phyloP scores from a whole-genome alignment of 2,329 filamentous ascomycete species.

The Grosmannia penicillata region DNA sequence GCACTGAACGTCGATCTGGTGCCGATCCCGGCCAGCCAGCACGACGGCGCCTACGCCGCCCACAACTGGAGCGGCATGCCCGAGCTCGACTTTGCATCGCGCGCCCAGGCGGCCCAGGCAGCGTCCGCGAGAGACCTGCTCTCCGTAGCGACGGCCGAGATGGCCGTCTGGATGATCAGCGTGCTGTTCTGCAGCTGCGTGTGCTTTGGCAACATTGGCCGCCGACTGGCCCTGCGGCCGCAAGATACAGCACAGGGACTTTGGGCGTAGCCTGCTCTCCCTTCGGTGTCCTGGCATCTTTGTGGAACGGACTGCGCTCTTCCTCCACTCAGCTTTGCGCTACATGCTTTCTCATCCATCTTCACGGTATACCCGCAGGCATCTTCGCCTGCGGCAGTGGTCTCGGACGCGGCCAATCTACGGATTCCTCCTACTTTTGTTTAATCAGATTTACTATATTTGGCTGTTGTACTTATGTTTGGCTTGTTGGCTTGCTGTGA shows the following conservation, averaged over 20 bases:
- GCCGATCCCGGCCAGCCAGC: slow-evolving; percentile 42
- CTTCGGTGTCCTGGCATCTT: no score
- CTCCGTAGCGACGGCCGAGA: slow-evolving; percentile 40
- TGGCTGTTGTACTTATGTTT: no score
- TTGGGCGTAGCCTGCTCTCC: no score
- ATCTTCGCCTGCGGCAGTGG: no score
- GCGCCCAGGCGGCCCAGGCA: slow-evolving; percentile 1
- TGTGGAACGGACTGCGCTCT: no score
- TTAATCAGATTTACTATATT: no score
- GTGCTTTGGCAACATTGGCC: slow-evolving; percentile 91
- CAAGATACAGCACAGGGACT: background rate
- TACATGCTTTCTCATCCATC: no score
- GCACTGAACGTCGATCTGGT: slow-evolving; percentile 66
- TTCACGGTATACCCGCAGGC: no score
- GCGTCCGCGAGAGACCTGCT: slow-evolving; percentile 1
- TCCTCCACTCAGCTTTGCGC: no score
- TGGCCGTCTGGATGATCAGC: slow-evolving; percentile 79
- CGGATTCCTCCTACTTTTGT: no score
- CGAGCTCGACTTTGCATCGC: background rate
- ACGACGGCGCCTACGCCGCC: slow-evolving; percentile 13
- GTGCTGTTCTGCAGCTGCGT: slow-evolving; percentile 90
- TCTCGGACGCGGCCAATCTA: no score
- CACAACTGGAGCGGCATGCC: slow-evolving; percentile 8
- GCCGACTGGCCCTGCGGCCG: slow-evolving; percentile 47
- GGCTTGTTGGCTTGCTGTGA: no score